Base-by-base conservation (phyloP, 495 filamentous ascomycete species). In the Daldinia bambusicola region DNA sequence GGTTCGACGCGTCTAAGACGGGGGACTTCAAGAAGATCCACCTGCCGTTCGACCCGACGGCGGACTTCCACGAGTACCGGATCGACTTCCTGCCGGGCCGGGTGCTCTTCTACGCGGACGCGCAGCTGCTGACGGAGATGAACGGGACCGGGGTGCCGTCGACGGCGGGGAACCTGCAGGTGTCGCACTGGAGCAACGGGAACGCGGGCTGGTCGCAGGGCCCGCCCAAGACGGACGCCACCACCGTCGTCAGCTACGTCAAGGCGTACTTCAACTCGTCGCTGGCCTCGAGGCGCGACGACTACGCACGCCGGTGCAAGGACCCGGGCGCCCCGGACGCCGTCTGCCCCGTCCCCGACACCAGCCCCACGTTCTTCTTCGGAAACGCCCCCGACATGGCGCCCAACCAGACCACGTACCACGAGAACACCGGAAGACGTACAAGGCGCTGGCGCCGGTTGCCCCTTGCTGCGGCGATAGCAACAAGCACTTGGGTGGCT, bases 111-210 rank as follows among this genome's bases (percentile, higher is more conserved):
- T 93, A 89, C 72, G 88, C 86, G 10, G 91, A 93, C 74, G 84
- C 84, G 31, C 41, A 70, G 14, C 76, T 83, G 50, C 81, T 92
- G 1, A 74, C 81, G 6, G 80, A 82, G 50, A 89, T 92, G 84
- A 79, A 76, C 6, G 81, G 83, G 12, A 78, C 80, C 0, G 83
- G 84, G 4, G 81, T 91, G 30, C 91, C 91, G 0, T 78, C 75
- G 0, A 74, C 77, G 0, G 73, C 88, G 3, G 91, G 91, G 1
- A 86, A 90, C 75, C 63, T 94, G 36, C 84, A 91, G 31, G 76
- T 94, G 36, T 89, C 87, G 62, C 90, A 94, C 72, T 94, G 91
- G 92, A 91, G 88, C 71, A 94, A 93, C 68, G 92, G 92, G 20
- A 87, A 93, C 74, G 66, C 77, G 4, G 64, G 75, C 0, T 94